Evolutionary conservation across 805 yeast species (phyloP).

Genomic region (Kockiozyma suomiensis): DNA sequence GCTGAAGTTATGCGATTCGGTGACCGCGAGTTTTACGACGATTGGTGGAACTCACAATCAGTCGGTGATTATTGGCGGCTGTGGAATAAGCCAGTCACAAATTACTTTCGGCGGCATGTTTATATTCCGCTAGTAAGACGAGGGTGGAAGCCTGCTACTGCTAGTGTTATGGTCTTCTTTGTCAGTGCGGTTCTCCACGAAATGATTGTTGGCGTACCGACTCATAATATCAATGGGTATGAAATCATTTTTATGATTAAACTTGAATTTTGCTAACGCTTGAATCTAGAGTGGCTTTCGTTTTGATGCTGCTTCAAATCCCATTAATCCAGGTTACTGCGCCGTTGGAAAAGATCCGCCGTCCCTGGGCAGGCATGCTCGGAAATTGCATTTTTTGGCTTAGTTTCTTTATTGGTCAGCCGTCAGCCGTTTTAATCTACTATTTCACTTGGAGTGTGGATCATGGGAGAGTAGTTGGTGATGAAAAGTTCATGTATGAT

Average conservation of each 20-base stretch:
- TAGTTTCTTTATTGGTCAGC: conserved; percentile 51
- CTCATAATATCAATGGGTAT: conserved; percentile 50
- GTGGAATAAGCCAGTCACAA: conserved; percentile 52
- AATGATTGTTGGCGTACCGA: conserved; percentile 51
- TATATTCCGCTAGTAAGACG: conserved; percentile 46
- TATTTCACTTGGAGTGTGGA: conserved; percentile 49
- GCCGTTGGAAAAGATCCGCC: conserved; percentile 48
- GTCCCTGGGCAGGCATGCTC: conserved; percentile 45
- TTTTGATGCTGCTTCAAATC: conserved; percentile 50
- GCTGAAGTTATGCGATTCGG: conserved; percentile 52
- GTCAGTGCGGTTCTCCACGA: conserved; percentile 53
- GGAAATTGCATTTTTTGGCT: conserved; percentile 55
- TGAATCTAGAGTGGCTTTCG: conserved; percentile 44
- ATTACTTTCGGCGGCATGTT: conserved; percentile 49
- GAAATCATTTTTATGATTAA: not conserved
- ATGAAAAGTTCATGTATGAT: conserved; percentile 4
- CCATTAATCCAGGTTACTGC: conserved; percentile 48
- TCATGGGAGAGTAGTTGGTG: conserved; percentile 9
- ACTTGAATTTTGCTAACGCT: not conserved
- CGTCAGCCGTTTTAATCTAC: conserved; percentile 49
- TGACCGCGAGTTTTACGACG: conserved; percentile 51
- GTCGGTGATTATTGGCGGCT: conserved; percentile 52
- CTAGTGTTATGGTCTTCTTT: conserved; percentile 47
- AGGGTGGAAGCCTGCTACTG: conserved; percentile 40
- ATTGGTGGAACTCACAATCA: conserved; percentile 57